A percentile compares a stretch with the other conserved stretches of the same genome.
phyloP scores from a whole-genome alignment of 495 filamentous ascomycete genomes.

The Pyronema domesticum region DNA sequence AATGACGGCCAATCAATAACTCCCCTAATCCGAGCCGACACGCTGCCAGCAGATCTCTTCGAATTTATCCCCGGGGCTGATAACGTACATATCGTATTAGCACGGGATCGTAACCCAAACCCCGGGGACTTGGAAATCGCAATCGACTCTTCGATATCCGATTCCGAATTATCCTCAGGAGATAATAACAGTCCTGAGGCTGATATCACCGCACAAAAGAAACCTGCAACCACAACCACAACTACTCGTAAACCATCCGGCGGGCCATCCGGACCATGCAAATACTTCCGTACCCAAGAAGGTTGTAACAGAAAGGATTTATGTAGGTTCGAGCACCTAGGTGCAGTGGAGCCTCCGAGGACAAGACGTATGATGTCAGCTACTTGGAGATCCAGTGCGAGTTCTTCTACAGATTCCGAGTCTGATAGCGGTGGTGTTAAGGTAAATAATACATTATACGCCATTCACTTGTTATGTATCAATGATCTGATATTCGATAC shows the following conservation, averaged over 20 bases:
- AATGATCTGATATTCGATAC: neutral
- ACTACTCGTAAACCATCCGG: neutral
- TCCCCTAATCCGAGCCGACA: neutral
- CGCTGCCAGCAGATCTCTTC: neutral
- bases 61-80: neutral
- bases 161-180: neutral
- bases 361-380: neutral
- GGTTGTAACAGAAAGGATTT: no score
- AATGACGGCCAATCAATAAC: neutral
- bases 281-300: no score
- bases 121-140: neutral
- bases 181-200: neutral
- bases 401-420: conserved; percentile 2
- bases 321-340: no score
- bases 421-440: neutral
- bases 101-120: no score
- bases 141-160: neutral
- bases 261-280: no score
- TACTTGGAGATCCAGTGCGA: neutral
- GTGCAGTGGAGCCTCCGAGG: neutral
- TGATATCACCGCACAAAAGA: neutral
- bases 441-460: neutral
- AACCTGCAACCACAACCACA: neutral
- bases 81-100: no score
- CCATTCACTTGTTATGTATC: neutral